Conservation (phyloP, 176 grass and related monocot species). For the Stipa capillata region DNA sequence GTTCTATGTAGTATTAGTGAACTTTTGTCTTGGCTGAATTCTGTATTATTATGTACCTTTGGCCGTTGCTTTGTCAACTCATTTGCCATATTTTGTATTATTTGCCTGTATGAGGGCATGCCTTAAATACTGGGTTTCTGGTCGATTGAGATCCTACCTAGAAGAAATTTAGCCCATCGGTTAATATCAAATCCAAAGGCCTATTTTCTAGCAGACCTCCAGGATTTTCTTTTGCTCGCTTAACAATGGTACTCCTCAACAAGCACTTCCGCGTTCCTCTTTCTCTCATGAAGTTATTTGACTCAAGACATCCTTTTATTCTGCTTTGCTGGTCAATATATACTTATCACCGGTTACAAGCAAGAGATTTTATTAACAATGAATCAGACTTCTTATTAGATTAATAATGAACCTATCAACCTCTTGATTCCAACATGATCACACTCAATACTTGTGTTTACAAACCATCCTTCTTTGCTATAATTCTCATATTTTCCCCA, state of each 20-base stretch:
- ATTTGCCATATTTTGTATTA: background rate
- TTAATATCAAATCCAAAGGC: background rate
- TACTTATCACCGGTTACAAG: constrained; percentile 2
- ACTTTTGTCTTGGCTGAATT: background rate
- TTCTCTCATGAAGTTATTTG: constrained; percentile 12
- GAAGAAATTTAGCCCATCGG: background rate
- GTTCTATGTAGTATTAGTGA: background rate
- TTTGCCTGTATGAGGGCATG: background rate
- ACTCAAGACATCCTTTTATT: background rate
- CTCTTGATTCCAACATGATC: background rate
- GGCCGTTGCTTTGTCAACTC: background rate
- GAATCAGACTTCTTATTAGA: background rate
- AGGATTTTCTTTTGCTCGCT: background rate
- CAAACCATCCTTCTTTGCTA: background rate
- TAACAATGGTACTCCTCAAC: background rate
- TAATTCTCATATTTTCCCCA: constrained; percentile 10
- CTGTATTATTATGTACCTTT: background rate
- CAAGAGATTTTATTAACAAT: background rate
- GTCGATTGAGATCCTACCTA: background rate
- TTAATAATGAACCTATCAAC: background rate
- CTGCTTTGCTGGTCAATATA: background rate
- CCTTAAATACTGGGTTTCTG: background rate
- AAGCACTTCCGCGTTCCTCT: background rate
- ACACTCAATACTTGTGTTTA: background rate
- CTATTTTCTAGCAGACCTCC: background rate